Evolutionary conservation across 805 yeast species (phyloP).

Genomic region (Cyberlindnera veronae): DNA sequence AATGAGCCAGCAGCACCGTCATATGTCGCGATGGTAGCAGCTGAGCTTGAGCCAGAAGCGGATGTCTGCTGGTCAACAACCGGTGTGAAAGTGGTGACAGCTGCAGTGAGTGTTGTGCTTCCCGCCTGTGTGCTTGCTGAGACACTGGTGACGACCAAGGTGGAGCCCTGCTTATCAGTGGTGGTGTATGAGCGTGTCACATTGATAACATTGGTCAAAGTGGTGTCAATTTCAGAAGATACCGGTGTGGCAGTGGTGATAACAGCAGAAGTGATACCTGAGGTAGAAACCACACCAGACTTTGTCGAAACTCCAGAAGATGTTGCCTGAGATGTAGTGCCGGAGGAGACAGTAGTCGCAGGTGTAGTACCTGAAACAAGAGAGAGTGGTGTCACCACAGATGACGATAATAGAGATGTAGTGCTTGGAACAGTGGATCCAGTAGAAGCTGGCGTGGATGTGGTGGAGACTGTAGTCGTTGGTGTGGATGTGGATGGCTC

Average conservation of each 20-base stretch:
- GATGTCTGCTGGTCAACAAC: background rate
- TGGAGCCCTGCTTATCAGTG: slow-evolving; percentile 1
- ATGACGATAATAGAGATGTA: too few relatives aligned
- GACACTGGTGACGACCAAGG: background rate
- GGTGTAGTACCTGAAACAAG: too few relatives aligned
- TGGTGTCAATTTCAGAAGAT: background rate
- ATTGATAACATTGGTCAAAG: slow-evolving; percentile 9
- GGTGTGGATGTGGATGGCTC: background rate
- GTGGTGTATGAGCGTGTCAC: slow-evolving; percentile 15
- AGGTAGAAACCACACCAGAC: background rate
- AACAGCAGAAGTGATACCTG: background rate
- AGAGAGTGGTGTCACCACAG: too few relatives aligned
- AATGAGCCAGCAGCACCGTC: slow-evolving; percentile 6
- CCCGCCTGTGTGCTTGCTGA: background rate
- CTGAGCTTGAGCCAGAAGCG: slow-evolving; percentile 1
- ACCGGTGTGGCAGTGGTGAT: background rate
- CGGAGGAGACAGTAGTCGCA: too few relatives aligned
- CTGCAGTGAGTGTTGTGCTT: background rate
- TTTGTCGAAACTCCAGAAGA: background rate
- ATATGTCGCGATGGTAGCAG: slow-evolving; percentile 5
- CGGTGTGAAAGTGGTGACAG: background rate
- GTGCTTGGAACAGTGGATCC: too few relatives aligned
- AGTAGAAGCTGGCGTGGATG: too few relatives aligned
- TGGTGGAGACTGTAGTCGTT: background rate
- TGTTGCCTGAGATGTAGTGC: background rate